Conservation (phyloP, 345 rosid species). For the Brassica incana region DNA sequence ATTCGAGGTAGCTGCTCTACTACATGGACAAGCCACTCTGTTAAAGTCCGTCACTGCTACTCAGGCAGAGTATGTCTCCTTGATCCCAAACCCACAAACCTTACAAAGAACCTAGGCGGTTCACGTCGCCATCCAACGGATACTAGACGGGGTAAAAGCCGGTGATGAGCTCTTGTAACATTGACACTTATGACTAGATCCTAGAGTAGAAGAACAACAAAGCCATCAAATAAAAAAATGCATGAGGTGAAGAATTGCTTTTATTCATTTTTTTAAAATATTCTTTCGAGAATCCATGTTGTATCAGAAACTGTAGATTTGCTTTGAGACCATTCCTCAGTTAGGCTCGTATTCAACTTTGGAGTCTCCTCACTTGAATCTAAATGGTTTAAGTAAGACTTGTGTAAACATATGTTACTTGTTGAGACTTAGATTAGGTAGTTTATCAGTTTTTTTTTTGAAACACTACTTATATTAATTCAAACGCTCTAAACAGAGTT, state of each 20-base stretch:
- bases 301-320: constrained; percentile 27
- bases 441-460: no score
- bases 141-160: constrained; percentile 27
- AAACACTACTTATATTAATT: no score
- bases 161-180: constrained; percentile 29
- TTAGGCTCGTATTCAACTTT: constrained; percentile 12
- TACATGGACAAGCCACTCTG: constrained; percentile 48
- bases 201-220: constrained; percentile 28
- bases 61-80: constrained; percentile 50
- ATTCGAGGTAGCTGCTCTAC: constrained; percentile 65
- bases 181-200: constrained; percentile 30
- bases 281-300: constrained; percentile 24
- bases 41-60: constrained; percentile 68
- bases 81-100: constrained; percentile 33
- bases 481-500: no score
- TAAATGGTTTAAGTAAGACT: constrained; percentile 11
- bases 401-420: constrained; percentile 22
- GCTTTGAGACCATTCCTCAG: constrained; percentile 14
- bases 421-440: neutral
- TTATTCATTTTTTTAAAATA: constrained; percentile 19
- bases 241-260: constrained; percentile 26
- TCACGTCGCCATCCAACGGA: constrained; percentile 36
- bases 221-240: constrained; percentile 15
- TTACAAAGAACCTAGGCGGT: constrained; percentile 41
- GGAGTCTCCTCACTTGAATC: constrained; percentile 13